Conservation (phyloP, 2,329 filamentous ascomycete species). For the Venturia carpophila region DNA sequence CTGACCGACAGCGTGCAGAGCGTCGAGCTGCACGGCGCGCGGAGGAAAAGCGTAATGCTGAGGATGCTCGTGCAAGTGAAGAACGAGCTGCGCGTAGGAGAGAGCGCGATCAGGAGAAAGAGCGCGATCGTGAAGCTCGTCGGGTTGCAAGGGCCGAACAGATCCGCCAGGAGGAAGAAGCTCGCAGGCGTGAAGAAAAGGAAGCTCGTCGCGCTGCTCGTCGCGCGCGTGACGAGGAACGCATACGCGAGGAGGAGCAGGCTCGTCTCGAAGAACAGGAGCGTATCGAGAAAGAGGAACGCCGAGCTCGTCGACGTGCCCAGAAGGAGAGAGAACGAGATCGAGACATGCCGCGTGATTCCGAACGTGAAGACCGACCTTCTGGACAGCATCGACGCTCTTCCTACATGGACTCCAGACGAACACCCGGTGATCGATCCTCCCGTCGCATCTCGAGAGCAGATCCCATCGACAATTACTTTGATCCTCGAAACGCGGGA, state of each 20-base stretch:
- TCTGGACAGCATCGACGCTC: constrained; percentile 28
- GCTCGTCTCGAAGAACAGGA: constrained; percentile 20
- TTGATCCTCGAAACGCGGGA: constrained; percentile 16
- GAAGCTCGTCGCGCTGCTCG: constrained; percentile 19
- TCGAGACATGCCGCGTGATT: constrained; percentile 17
- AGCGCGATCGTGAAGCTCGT: constrained; percentile 17
- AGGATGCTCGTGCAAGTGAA: constrained; percentile 16
- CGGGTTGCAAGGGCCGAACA: constrained; percentile 15
- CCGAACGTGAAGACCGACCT: constrained; percentile 32
- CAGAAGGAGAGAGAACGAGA: constrained; percentile 24
- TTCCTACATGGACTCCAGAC: constrained; percentile 24
- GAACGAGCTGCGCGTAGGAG: constrained; percentile 16
- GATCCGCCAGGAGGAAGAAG: constrained; percentile 18
- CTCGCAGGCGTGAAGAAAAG: constrained; percentile 17
- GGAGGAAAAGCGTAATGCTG: constrained; percentile 17
- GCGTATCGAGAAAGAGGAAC: constrained; percentile 26
- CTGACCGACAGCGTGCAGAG: constrained; percentile 20
- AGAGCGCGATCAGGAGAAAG: constrained; percentile 14
- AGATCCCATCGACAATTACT: constrained; percentile 15
- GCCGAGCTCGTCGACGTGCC: constrained; percentile 29
- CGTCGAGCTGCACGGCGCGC: constrained; percentile 18
- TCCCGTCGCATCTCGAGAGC: constrained; percentile 11
- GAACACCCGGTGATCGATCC: neutral
- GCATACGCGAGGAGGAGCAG: constrained; percentile 26
- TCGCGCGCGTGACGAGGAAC: constrained; percentile 23